These are phyloP conservation scores for Curvularia hawaiiensis DNA, from an alignment of 2,329 filamentous ascomycete genomes.

Conservation along the genomic window DNA sequence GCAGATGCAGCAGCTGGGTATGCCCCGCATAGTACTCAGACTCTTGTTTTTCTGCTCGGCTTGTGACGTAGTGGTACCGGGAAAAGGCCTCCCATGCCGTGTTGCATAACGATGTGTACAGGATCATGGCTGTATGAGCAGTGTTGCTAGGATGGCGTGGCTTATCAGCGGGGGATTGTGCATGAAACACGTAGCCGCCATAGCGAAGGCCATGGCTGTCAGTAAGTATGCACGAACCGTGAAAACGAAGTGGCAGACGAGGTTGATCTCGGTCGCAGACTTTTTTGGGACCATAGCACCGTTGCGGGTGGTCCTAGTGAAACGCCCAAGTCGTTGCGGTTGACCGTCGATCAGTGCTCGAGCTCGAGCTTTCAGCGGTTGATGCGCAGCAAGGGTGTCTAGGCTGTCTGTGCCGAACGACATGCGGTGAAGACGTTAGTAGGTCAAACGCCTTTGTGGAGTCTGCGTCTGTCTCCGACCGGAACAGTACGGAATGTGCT, in stretches of 20 bases:
- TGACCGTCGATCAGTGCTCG: conserved; percentile 3
- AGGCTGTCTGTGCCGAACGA: conserved; percentile 2
- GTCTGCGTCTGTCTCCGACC: not conserved
- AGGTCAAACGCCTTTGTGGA: conserved; percentile 8
- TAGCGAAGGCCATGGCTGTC: conserved; percentile 5
- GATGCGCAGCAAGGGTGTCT: conserved; percentile 6
- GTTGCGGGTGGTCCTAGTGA: conserved; percentile 4
- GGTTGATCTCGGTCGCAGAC: conserved; percentile 4
- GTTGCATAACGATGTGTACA: conserved; percentile 5
- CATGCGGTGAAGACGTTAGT: conserved; percentile 11
- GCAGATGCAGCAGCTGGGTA: conserved; percentile 9
- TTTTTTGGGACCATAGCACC: conserved; percentile 7
- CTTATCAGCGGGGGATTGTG: not conserved
- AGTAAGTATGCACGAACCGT: conserved; percentile 9
- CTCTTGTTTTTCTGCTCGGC: not conserved
- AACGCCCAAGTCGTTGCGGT: conserved; percentile 9
- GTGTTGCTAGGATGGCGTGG: conserved; percentile 3
- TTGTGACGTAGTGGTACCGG: conserved; percentile 2
- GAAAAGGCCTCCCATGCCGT: conserved; percentile 4
- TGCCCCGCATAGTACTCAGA: conserved; percentile 2
- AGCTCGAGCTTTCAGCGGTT: not conserved
- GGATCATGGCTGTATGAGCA: conserved; percentile 2
- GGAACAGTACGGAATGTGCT: conserved; percentile 7
- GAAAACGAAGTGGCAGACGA: conserved; percentile 13
- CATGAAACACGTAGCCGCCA: conserved; percentile 12